Evolutionary conservation across 2,329 filamentous ascomycete species (phyloP), one percentile per base, ranked within the genome.

Genomic region (Aspergillus japonicus): DNA sequence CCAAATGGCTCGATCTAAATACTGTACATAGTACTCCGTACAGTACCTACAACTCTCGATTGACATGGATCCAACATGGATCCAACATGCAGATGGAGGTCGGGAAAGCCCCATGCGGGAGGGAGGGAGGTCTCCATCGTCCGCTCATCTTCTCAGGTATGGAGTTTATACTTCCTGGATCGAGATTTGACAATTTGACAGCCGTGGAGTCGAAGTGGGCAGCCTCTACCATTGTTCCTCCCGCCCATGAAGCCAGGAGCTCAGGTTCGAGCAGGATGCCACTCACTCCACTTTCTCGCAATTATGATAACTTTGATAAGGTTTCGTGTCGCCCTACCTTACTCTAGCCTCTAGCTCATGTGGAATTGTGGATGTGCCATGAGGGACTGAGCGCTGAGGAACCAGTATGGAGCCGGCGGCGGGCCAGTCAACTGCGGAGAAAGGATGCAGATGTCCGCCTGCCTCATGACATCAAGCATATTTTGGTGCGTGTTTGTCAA

Each of bases 351-450:
- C 56, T 63, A 57, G 53, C 54, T 59, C 56, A 61, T 66, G 65
- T 67, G 65, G 65, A 59, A 66, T 64, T 66, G 65, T 67, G 65
- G 65, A 67, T 67, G 65, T 66, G 65, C 64, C 65, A 66, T 65
- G 63, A 67, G 63, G 39, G 64, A 56, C 59, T 62, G 59, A 65
- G 63, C 61, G 56, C 52, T 53, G 54, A 60, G 57, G 60, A 62
- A 58, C 65, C 64, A 65, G 59, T 60, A 65, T 64, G 61, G 54
- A 57, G 60, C 47, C 54, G 50, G 64, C 66, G 66, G 66, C 66
- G 66, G 66, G 63, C 62, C 66, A 63, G 64, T 66, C 60, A 60
- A 68, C 58, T 65, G 66, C 66, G 64, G 66, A 68, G 64, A 65
- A 66, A 52, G 47, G 59, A 54, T 62, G 65, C 55, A 66, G 58